Conservation (phyloP, 495 filamentous ascomycete species). For the Podospora sp. region DNA sequence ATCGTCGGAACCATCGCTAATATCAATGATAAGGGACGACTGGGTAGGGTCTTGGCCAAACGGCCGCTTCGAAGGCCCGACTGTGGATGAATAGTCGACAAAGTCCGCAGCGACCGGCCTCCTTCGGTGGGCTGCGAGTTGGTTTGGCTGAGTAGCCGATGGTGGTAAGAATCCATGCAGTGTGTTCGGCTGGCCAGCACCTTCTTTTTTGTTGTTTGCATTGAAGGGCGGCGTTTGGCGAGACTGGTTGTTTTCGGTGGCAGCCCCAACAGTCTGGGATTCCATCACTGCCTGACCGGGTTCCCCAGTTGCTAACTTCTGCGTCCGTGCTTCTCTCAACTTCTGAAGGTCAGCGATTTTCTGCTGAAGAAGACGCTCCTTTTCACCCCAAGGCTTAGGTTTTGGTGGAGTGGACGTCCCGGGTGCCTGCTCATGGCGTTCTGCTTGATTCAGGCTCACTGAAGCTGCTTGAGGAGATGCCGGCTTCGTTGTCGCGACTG, state of each 20-base stretch:
- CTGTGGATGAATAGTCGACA: conserved; percentile 55
- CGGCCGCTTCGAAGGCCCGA: conserved; percentile 60
- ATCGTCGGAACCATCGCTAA: conserved; percentile 58
- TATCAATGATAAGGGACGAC: conserved; percentile 69
- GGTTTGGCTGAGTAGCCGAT: conserved; percentile 10
- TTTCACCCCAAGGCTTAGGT: conserved; percentile 43
- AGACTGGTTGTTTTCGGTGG: too few relatives aligned
- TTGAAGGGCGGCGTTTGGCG: too few relatives aligned
- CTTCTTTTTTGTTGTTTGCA: too few relatives aligned
- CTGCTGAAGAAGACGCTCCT: conserved; percentile 49
- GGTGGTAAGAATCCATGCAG: conserved; percentile 23
- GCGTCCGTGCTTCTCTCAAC: conserved; percentile 33
- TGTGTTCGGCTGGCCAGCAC: neutral
- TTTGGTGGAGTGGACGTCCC: conserved; percentile 28
- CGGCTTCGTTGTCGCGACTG: conserved; percentile 17
- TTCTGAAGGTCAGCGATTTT: conserved; percentile 52
- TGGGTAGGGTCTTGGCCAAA: conserved; percentile 59
- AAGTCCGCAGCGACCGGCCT: conserved; percentile 88
- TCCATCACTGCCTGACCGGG: neutral
- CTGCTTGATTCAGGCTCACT: conserved; percentile 22
- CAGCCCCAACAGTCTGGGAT: too few relatives aligned
- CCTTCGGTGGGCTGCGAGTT: conserved; percentile 54
- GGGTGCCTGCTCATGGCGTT: conserved; percentile 1
- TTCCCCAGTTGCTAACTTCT: conserved; percentile 8
- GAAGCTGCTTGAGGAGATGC: conserved; percentile 7